Evolutionary conservation across 2,329 filamentous ascomycete species (phyloP), one percentile per base, ranked within the genome.

Genomic region (Neonectria faginata): DNA sequence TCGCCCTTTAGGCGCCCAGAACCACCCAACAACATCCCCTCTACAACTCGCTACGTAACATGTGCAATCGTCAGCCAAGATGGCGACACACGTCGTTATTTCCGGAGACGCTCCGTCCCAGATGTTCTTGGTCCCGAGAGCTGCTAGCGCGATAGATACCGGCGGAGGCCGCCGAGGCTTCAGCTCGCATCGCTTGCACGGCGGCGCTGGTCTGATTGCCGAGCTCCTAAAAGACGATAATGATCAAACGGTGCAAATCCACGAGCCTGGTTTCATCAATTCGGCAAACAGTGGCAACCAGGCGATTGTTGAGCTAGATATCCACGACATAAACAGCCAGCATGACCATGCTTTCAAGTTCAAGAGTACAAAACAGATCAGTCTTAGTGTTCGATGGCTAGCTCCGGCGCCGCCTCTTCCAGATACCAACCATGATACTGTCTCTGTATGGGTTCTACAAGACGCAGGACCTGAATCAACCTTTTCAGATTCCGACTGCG

Each of bases 41-140:
- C 39, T 11, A 20, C 18, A 20, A 20, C 29, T 51, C 48, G 33
- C 31, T 18, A 42, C 39, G 3, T 20, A 29, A 14, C 45, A 50
- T 50, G 45, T 10, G n/a, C 29, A 51, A 27, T 18, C 29, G n/a
- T 33, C 29, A 10, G 18, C 48, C n/a, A 51, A 51, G 14, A 51
- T 51, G 48, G 11, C 48, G 31, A 22, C n/a, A 36, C 27, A 51
- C 48, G 11, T 51, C 48, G 48, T 51, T 18, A n/a, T 51, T 22
- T 51, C 48, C n/a, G 48, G 48, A 12, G 48, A 51, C 18, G 48
- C 48, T 51, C 48, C 48, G 18, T 29, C 48, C 5, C 48, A 51
- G n/a, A n/a, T 51, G 5, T 51, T 51, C 29, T 31, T 51, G 16
- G 29, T 33, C 20, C 48, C 48, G 48, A 51, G 29, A 20, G 29